Base-by-base conservation (phyloP, 495 filamentous ascomycete genomes). In the Penicillium robsamsonii region DNA sequence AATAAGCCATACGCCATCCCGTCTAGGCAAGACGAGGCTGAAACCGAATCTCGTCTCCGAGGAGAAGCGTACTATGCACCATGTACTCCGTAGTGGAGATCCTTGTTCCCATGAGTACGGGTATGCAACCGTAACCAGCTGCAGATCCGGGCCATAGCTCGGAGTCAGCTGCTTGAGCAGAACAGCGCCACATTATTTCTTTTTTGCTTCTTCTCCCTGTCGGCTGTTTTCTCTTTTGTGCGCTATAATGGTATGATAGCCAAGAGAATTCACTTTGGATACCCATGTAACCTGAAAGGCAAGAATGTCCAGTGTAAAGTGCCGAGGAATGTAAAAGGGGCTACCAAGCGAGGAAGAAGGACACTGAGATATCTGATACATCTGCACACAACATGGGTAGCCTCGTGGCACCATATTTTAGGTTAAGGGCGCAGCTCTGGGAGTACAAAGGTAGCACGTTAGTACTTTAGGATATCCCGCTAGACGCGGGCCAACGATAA, bases 11-110 rank as follows among this genome's bases (percentile, higher is more conserved):
- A 15, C 22, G 47, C 47, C 48, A 27, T 29, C 15, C 5, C 9
- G 27, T 27, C n/a, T n/a, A 35, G 48, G 24, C 15, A 40, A 50
- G 15, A 11, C 27, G 50, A 53, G 50, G 50, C 40, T 53, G 50
- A 53, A 53, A 12, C 13, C 25, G 2, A 38, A 37, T 20, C 10
- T 13, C 18, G 10, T 12, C 25, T 43, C 50, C 50, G 38, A 29
- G 50, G 41, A 35, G n/a, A 31, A 31, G 50, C 15, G 6, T 0
- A 17, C 17, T 27, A 27, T 27, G 35, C 8, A 38, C n/a, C 6
- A 38, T 38, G 35, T 38, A 8, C 15, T 38, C 12, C 15, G 35
- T 38, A n/a, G 35, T n/a, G 35, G 29, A 31, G 13, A 46, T 35
- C 20, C 27, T n/a, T 6, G 29, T 46, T n/a, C 24, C 44, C 42